Evolutionary conservation across 106 monocot genomes (phyloP), one percentile per base, ranked within the genome.

Genomic region (Platanthera zijinensis): DNA sequence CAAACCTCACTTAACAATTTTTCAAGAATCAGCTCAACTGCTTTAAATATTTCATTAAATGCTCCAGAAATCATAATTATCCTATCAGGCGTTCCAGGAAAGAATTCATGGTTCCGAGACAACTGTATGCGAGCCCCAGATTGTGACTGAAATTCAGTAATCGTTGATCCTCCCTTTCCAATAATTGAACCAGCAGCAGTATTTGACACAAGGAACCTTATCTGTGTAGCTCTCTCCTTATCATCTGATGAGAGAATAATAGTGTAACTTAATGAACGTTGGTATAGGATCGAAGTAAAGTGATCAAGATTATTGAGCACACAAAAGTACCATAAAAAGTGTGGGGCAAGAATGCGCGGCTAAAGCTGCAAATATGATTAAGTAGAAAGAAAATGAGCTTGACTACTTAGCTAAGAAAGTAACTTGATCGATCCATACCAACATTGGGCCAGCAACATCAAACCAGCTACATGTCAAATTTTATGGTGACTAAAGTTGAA

Each of bases 71-170:
- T 79, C 87, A 99, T 85, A 45, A 99, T 94, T 75, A 99, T 90
- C 72, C 99, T 90, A 74, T 99, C 99, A 56, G 91, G 86, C 61
- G 99, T 99, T 73, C 92, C 99, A 56, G 94, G 99, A 80, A 99
- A 99, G 54, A 94, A 92, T 80, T 99, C 99, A 78, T 99, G 85
- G 70, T 90, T 94, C 62, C 99, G 87, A 73, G 99, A 99, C 52
- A 99, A 73, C 79, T 99, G 99, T 73, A 99, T 99, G 49, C 99
- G 94, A 80, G 99, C 90, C 51, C 94, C 94, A 74, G 99, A 99
- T 52, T 90, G 88, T 72, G 99, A 90, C 74, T 99, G 99, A 78
- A 99, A 92, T 19, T 99, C 99, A 71, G 82, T 94, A 67, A 99
- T 94, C 9, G 99, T 94, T 53, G 88, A 82, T 75, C 99, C 99